phyloP scores from a whole-genome alignment of 768 basidiomycete species.

The Mycena olivaceomarginata region DNA sequence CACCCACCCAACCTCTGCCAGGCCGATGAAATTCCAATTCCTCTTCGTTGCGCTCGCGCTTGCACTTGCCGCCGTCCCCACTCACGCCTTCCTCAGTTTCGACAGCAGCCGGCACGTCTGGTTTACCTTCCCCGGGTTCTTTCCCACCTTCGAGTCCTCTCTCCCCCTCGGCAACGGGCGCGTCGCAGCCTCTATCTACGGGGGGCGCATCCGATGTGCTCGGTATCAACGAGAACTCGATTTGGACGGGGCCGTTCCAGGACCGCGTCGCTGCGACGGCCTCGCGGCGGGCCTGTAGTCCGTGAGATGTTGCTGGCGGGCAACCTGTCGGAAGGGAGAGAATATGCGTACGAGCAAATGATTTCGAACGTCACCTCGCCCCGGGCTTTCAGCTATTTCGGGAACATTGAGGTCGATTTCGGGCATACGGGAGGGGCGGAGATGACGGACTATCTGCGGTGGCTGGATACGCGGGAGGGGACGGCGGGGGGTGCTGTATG shows the following conservation, averaged over 20 bases:
- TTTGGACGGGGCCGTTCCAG: slow-evolving; percentile 28
- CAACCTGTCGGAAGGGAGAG: slow-evolving; percentile 25
- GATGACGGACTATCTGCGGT: slow-evolving; percentile 27
- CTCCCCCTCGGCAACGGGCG: slow-evolving; percentile 28
- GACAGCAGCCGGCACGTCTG: slow-evolving; percentile 31
- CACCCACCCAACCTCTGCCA: slow-evolving; percentile 1
- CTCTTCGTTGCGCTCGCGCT: slow-evolving; percentile 8
- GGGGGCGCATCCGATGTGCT: slow-evolving; percentile 31
- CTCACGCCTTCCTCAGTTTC: slow-evolving; percentile 19
- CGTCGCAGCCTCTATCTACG: slow-evolving; percentile 29
- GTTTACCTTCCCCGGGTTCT: slow-evolving; percentile 31
- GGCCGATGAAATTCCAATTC: slow-evolving; percentile 14
- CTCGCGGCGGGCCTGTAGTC: slow-evolving; percentile 25
- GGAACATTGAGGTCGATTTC: slow-evolving; percentile 30
- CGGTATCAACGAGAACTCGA: slow-evolving; percentile 31
- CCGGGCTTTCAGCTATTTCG: slow-evolving; percentile 27
- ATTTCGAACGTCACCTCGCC: slow-evolving; percentile 28
- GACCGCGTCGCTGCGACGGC: slow-evolving; percentile 23
- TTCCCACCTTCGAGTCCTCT: slow-evolving; percentile 27
- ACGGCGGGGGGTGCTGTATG: slow-evolving; percentile 22
- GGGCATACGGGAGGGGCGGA: slow-evolving; percentile 23
- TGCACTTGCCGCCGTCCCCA: slow-evolving; percentile 11
- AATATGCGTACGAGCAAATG: slow-evolving; percentile 28
- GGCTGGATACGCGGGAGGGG: slow-evolving; percentile 32
- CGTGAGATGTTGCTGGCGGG: slow-evolving; percentile 30